Base-by-base conservation (phyloP, 805 yeast species). In the Wickerhamomyces subpelliculosus region DNA sequence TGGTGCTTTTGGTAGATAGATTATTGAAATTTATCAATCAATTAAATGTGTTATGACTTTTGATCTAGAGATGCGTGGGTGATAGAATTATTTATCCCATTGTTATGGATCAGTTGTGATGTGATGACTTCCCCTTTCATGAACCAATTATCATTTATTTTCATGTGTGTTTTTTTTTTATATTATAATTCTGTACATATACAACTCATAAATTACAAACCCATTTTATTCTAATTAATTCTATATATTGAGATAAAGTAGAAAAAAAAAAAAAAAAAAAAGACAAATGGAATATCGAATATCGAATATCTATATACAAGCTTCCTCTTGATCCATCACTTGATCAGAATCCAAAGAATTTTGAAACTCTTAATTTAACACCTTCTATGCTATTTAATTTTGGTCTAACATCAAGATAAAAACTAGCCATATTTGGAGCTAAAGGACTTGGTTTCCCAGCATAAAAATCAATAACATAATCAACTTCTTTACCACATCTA, bases 401-500 rank as follows among this genome's bases (percentile, higher is more conserved):
- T 4, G 98, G 98, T 51, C 98, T 74, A 5, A 87, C 97, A 55
- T 90, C 98, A 36, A 90, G 59, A 51, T 72, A 84, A 41, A 93
- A 84, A 42, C 80, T 70, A 8, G 79, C 77, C 49, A 68, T 57
- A 0, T 71, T 69, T 3, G 73, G 71, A 35, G 58, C 58, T 18
- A 49, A 39, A 4, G 73, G 68, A 39, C 66, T 64, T 8, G 78
- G 68, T 37, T 70, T 72, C 6, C 82, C 81, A 3, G 50, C 35
- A 60, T 90, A 90, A 57, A 88, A 90, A 59, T 90, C 98, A 52
- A 90, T 90, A 32, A 90, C 97, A 52, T 90, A 90, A 35, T 87
- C 96, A 17, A 90, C 72, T 36, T 73, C 71, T 18, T 65, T 72
- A 4, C 97, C 97, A 59, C 96, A 86, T 38, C 97, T 67, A 51